phyloP scores from a whole-genome alignment of 352 stramenopile genomes.

The Globisporangium apiculatum region DNA sequence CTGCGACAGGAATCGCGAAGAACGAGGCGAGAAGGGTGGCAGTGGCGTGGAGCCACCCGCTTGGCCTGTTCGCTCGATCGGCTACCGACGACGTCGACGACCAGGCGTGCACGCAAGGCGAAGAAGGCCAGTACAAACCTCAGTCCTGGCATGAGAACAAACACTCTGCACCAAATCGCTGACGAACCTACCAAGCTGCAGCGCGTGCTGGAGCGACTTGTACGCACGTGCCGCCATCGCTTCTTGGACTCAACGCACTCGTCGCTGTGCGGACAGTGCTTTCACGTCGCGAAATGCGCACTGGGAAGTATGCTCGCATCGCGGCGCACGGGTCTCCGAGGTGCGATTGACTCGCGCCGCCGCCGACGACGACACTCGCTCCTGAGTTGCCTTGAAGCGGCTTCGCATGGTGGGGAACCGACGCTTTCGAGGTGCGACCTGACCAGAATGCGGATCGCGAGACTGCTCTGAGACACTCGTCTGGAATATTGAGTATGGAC shows the following conservation, averaged over 20 bases:
- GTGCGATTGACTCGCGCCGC: conserved; percentile 5
- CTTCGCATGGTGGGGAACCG: too few species aligned
- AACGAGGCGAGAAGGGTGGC: neutral
- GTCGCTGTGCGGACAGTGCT: neutral
- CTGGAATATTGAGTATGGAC: too few species aligned
- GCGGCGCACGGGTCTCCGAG: conserved; percentile 8
- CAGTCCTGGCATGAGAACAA: neutral
- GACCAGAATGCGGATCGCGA: too few species aligned
- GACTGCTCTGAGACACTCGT: too few species aligned
- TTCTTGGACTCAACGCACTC: conserved; percentile 11
- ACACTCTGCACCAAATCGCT: neutral
- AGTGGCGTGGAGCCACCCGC: neutral
- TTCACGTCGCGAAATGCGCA: conserved; percentile 9
- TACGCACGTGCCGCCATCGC: neutral
- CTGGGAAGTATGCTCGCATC: neutral
- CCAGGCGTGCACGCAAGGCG: neutral
- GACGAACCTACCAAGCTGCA: neutral
- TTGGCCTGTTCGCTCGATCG: neutral
- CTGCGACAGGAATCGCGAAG: neutral
- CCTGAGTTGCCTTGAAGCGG: too few species aligned
- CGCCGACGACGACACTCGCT: neutral
- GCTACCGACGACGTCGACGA: neutral
- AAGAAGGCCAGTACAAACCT: neutral
- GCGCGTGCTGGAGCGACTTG: neutral
- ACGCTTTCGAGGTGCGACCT: too few species aligned